phyloP scores from a whole-genome alignment of 2,329 filamentous ascomycete genomes.

The Xylaria hypoxylon region DNA sequence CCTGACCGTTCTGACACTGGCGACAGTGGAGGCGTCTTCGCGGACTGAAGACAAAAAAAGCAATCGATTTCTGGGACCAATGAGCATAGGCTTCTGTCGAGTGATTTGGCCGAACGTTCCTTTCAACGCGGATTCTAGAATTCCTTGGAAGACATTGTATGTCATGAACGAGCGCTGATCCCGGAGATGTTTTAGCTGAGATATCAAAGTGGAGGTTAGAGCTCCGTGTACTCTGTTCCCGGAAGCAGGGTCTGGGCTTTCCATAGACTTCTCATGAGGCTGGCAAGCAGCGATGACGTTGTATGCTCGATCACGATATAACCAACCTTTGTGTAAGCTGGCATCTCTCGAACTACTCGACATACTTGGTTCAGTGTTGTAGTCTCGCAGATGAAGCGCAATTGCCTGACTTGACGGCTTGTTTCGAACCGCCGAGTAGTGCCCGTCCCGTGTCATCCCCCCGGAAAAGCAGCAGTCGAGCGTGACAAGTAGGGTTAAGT shows the following conservation, averaged over 20 bases:
- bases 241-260: not conserved
- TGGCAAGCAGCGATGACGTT: no score
- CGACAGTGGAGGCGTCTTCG: constrained; percentile 4
- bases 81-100: constrained; percentile 11
- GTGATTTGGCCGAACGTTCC: constrained; percentile 6
- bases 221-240: constrained; percentile 4
- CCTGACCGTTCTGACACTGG: not conserved
- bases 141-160: constrained; percentile 6
- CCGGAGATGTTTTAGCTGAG: constrained; percentile 3
- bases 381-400: no score
- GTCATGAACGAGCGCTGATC: constrained; percentile 9
- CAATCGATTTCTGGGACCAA: constrained; percentile 6
- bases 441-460: constrained; percentile 2
- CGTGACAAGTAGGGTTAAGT: constrained; percentile 7
- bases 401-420: no score
- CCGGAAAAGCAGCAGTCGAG: constrained; percentile 6
- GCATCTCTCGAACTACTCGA: no score
- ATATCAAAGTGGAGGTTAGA: constrained; percentile 5
- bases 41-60: constrained; percentile 5
- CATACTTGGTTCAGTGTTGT: no score
- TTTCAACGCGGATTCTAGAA: constrained; percentile 2
- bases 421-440: constrained; percentile 4
- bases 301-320: no score
- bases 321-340: no score
- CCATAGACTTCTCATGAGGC: no score